Conservation (phyloP, 495 filamentous ascomycete genomes). For the Aspergillus leporis region DNA sequence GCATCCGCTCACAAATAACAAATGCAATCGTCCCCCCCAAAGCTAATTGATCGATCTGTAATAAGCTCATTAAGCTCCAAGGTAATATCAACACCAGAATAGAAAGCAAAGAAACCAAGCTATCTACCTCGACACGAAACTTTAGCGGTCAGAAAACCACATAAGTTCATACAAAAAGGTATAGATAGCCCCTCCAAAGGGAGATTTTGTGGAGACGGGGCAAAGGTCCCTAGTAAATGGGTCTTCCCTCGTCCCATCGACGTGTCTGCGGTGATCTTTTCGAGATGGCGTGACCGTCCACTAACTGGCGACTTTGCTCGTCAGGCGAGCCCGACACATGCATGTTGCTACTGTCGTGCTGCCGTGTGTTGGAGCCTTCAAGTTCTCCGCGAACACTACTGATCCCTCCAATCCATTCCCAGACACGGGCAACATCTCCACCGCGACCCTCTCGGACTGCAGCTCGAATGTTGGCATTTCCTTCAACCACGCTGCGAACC, state of each 20-base stretch:
- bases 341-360: slow-evolving; percentile 51
- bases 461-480: slow-evolving; percentile 87
- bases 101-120: neutral
- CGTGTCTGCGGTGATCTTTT: slow-evolving; percentile 40
- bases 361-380: slow-evolving; percentile 29
- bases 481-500: slow-evolving; percentile 82
- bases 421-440: slow-evolving; percentile 84
- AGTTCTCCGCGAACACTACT: slow-evolving; percentile 43
- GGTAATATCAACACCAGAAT: neutral
- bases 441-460: slow-evolving; percentile 77
- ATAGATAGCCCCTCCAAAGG: neutral
- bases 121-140: neutral
- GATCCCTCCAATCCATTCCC: slow-evolving; percentile 93
- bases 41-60: neutral
- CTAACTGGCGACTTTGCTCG: slow-evolving; percentile 40
- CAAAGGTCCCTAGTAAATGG: slow-evolving; percentile 57
- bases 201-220: neutral
- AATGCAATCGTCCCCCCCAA: neutral
- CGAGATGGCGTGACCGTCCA: slow-evolving; percentile 18
- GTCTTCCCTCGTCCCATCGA: slow-evolving; percentile 64
- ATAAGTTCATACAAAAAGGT: neutral
- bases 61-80: neutral
- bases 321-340: slow-evolving; percentile 30
- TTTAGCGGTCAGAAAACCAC: neutral
- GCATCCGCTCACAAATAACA: too few relatives aligned